Evolutionary conservation across 129 eudicot genomes (phyloP).

Genomic region (Lonicera japonica): DNA sequence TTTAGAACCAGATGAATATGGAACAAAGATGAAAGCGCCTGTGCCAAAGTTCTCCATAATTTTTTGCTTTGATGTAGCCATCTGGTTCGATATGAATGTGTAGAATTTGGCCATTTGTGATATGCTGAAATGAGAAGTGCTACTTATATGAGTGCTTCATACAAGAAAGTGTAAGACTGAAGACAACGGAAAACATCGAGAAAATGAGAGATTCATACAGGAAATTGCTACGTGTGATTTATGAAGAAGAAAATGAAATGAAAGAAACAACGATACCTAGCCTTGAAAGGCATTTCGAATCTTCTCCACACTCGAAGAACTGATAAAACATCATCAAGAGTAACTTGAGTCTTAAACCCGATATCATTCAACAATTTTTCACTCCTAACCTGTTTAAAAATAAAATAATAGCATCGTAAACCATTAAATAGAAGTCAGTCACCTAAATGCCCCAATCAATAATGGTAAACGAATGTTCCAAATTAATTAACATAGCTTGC

Average conservation of each 20-base stretch:
- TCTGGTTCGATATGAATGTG: conserved; percentile 54
- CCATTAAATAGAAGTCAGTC: background rate
- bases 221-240: background rate
- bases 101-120: conserved; percentile 79
- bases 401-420: conserved; percentile 5
- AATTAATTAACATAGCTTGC: background rate
- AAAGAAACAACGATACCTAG: conserved; percentile 44
- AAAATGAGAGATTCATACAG: background rate
- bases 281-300: conserved; percentile 42
- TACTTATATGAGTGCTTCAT: background rate
- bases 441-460: background rate
- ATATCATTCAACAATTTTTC: conserved; percentile 49
- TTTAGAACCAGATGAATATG: conserved; percentile 23
- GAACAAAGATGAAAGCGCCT: conserved; percentile 73
- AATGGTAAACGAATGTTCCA: background rate
- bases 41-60: conserved; percentile 29
- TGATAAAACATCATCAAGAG: conserved; percentile 52
- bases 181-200: background rate
- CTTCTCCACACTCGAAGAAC: conserved; percentile 60
- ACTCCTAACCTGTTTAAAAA: conserved; percentile 54
- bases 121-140: conserved; percentile 39
- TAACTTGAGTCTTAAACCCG: conserved; percentile 63
- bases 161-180: background rate
- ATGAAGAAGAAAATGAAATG: background rate
- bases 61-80: conserved; percentile 42